A percentile compares a stretch with the other conserved stretches of the same genome.
Conservation (phyloP, 2,329 filamentous ascomycete species). For the Periglandula ipomoeae region DNA sequence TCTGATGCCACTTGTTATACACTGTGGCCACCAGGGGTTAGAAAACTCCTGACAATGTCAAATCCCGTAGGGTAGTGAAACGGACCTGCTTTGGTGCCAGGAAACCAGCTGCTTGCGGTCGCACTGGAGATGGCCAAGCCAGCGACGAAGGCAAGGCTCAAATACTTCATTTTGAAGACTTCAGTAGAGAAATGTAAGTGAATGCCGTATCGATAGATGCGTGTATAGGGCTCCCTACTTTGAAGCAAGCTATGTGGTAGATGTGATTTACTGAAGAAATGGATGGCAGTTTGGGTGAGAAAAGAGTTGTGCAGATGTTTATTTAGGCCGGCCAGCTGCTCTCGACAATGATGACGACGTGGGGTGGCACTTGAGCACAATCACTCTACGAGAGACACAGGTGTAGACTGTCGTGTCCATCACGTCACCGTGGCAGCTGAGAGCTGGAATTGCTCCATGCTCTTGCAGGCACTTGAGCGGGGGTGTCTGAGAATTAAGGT, state of each 20-base stretch:
- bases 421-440: conserved; percentile 9
- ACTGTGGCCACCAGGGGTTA: conserved; percentile 37
- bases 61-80: neutral
- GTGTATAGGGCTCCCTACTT: neutral
- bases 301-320: no score
- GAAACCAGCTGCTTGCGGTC: conserved; percentile 74
- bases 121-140: conserved; percentile 62
- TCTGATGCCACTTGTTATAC: conserved; percentile 99
- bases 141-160: conserved; percentile 60
- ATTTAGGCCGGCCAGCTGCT: neutral
- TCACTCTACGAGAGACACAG: neutral
- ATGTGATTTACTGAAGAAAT: no score
- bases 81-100: conserved; percentile 65
- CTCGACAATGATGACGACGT: conserved; percentile 2
- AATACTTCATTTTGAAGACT: conserved; percentile 62
- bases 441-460: neutral
- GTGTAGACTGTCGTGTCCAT: conserved; percentile 8
- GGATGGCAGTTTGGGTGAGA: neutral
- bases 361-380: neutral
- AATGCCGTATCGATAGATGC: neutral
- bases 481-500: neutral
- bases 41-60: neutral
- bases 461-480: neutral
- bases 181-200: neutral
- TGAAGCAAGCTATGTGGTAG: no score